These are phyloP conservation scores for Claviceps sp. DNA, from an alignment of 2,329 filamentous ascomycete genomes.

Conservation along the genomic window DNA sequence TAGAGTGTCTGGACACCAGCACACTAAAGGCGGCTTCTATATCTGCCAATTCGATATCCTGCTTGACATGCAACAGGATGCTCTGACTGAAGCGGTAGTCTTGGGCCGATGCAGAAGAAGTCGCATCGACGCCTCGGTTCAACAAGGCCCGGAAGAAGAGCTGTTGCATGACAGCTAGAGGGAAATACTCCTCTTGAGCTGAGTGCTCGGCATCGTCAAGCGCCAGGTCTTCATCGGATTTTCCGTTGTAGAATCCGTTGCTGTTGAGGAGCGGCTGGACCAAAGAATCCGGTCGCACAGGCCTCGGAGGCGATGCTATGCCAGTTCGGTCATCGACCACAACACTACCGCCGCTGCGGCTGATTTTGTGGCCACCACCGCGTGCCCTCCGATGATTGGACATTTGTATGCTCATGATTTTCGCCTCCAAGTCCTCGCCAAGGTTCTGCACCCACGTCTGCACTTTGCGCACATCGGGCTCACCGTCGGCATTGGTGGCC, in stretches of 20 bases:
- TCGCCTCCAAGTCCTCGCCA: slow-evolving; percentile 30
- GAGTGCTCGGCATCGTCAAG: slow-evolving; percentile 6
- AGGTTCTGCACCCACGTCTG: slow-evolving; percentile 43
- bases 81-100: slow-evolving; percentile 38
- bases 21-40: slow-evolving; percentile 34
- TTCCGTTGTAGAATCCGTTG: not conserved
- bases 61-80: slow-evolving; percentile 31
- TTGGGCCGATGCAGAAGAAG: slow-evolving; percentile 18
- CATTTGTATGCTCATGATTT: slow-evolving; percentile 31
- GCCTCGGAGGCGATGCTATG: not conserved
- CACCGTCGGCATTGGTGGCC: slow-evolving; percentile 26
- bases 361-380: not conserved
- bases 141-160: slow-evolving; percentile 37
- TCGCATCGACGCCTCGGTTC: slow-evolving; percentile 20
- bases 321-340: slow-evolving; percentile 14
- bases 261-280: slow-evolving; percentile 1
- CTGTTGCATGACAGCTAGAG: slow-evolving; percentile 40
- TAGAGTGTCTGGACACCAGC: slow-evolving; percentile 35
- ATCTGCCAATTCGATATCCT: slow-evolving; percentile 26
- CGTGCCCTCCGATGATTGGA: slow-evolving; percentile 21
- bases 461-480: slow-evolving; percentile 28
- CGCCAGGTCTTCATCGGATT: not conserved
- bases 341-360: not conserved
- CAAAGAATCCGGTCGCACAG: slow-evolving; percentile 4
- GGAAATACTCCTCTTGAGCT: slow-evolving; percentile 25